Evolutionary conservation across 305 asterid species (phyloP).

Genomic region (Ilex paraguariensis): DNA sequence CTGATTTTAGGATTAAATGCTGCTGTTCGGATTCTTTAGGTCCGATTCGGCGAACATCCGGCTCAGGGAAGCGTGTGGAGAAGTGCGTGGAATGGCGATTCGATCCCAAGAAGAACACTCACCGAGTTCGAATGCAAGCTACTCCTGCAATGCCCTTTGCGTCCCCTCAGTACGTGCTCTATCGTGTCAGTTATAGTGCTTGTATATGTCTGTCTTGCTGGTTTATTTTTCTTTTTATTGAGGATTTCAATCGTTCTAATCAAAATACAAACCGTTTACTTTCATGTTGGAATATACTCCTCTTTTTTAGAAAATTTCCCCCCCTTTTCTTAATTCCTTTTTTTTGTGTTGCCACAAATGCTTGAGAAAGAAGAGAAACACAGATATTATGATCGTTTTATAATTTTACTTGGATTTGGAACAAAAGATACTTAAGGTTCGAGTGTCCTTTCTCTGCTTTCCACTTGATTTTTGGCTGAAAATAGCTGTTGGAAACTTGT

Average conservation of each 20-base stretch:
- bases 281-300: not conserved
- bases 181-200: not conserved
- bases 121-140: conserved; percentile 33
- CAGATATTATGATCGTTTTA: no score
- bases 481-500: no score
- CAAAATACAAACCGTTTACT: not conserved
- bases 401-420: no score
- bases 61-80: conserved; percentile 41
- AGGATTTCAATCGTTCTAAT: not conserved
- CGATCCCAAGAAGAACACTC: conserved; percentile 35
- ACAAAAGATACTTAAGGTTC: no score
- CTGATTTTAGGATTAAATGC: conserved; percentile 32
- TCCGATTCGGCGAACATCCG: conserved; percentile 31
- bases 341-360: not conserved
- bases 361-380: no score
- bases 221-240: not conserved
- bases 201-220: not conserved
- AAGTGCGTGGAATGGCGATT: conserved; percentile 43
- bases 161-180: conserved; percentile 48
- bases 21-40: conserved; percentile 45
- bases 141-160: conserved; percentile 54
- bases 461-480: no score
- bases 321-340: not conserved
- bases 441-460: not conserved
- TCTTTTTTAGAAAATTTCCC: not conserved